A percentile compares a stretch with the other conserved stretches of the same genome.
phyloP scores from a whole-genome alignment of 2,329 filamentous ascomycete genomes.

The Fusarium anthophilum region DNA sequence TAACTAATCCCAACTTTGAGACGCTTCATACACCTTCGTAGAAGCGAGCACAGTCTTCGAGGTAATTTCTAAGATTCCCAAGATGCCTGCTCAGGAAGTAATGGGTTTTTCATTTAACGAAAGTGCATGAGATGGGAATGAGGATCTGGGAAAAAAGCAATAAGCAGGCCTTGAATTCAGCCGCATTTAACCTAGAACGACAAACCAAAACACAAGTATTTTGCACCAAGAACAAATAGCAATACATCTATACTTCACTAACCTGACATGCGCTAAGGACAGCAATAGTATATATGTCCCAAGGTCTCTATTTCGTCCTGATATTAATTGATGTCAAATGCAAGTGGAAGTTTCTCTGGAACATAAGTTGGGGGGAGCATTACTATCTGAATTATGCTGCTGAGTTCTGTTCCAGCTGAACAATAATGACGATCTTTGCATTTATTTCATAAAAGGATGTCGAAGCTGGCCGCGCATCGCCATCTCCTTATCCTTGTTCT shows the following conservation, averaged over 20 bases:
- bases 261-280: accelerated
- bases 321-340: accelerated
- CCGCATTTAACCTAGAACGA: background rate
- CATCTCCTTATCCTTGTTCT: background rate
- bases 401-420: background rate
- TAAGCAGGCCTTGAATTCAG: background rate
- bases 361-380: no score
- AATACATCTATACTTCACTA: background rate
- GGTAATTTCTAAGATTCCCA: accelerated
- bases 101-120: accelerated
- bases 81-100: no score
- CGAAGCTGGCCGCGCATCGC: background rate
- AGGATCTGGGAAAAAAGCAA: background rate
- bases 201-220: background rate
- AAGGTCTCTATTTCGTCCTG: no score
- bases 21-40: background rate
- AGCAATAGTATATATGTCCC: background rate
- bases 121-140: accelerated
- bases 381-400: no score
- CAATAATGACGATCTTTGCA: accelerated
- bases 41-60: background rate
- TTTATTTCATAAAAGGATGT: background rate
- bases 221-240: background rate
- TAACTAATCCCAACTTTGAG: background rate
- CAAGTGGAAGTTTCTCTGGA: accelerated